A percentile compares a stretch with the other conserved stretches of the same genome.
These are phyloP conservation scores for Solanum phureja DNA, from an alignment of 257 asterid genomes.

Conservation along the genomic window DNA sequence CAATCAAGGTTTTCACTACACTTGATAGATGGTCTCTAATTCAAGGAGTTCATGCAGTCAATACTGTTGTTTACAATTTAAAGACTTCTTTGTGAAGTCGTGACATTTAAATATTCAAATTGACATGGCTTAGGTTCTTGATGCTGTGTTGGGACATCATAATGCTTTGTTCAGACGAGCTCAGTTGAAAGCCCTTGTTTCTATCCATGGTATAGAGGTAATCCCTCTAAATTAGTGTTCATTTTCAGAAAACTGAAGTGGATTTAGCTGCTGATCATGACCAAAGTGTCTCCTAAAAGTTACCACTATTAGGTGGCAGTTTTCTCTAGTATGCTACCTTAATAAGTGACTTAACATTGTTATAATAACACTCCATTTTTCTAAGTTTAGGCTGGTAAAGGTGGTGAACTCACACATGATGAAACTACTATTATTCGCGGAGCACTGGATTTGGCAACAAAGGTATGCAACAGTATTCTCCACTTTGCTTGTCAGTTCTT, in stretches of 20 bases:
- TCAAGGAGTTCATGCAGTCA: neutral
- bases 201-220: conserved; percentile 93
- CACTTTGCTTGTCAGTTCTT: neutral
- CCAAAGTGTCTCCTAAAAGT: neutral
- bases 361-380: neutral
- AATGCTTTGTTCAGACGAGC: conserved; percentile 86
- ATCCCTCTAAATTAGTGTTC: neutral
- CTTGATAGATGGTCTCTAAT: neutral
- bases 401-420: conserved; percentile 90
- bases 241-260: neutral
- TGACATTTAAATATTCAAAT: neutral
- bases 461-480: conserved; percentile 26
- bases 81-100: neutral
- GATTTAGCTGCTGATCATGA: neutral
- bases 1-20: neutral
- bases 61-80: neutral
- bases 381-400: conserved; percentile 75
- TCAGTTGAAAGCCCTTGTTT: conserved; percentile 92
- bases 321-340: neutral
- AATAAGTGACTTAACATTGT: conserved; percentile 7
- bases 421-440: conserved; percentile 95
- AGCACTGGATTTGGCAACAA: conserved; percentile 93
- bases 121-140: conserved; percentile 43
- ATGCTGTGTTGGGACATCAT: conserved; percentile 74
- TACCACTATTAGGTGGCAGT: neutral